Evolutionary conservation across 2,329 filamentous ascomycete genomes (phyloP), one percentile per base, ranked within the genome.

Genomic region (Phyllosticta citribraziliensis): DNA sequence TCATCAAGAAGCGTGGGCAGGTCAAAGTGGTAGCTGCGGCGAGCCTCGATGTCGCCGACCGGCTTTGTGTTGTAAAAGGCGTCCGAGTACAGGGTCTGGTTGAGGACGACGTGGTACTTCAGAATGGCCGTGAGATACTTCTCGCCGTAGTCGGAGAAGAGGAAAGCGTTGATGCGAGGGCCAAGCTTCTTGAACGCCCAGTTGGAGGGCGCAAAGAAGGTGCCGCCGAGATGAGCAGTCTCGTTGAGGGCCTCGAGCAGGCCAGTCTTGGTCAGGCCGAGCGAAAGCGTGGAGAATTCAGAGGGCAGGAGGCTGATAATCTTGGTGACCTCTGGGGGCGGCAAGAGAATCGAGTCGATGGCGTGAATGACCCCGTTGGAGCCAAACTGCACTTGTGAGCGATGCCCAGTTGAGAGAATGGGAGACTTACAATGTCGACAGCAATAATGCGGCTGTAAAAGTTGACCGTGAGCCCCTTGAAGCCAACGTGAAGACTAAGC

Each of bases 281-380:
- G 82, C 57, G 87, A 80, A 1, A 95, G 82, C 0, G 91, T 96
- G 65, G 86, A 90, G 79, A 96, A 96, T 64, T 86, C 80, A 55
- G 78, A 74, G 0, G 91, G 91, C 47, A 87, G 74, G 40, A 85
- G 73, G 58, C 80, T 75, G 69, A 96, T 81, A 33, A 92, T 84
- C 10, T 82, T 79, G 58, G 84, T 78, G 52, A 84, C 78, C 25
- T 78, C 76, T 0, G 88, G 86, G 0, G 91, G 92, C 2, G 91
- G 91, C 9, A 93, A 68, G n/a, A 96, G 80, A 60, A 94, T 78
- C 64, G 78, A 80, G 75, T 91, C 84, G 59, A 96, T 76, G 53
- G 83, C 88, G 73, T 96, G 91, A 65, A 95, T 84, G 50, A 94
- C 79, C 52, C 92, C 91, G 70, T 96, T 96, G 64, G 83, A 86